Percentiles rank a stretch among this genome's conserved stretches.
Evolutionary conservation across 2,329 filamentous ascomycete species (phyloP).

Genomic region (Stagonosporopsis chrysanthemi): DNA sequence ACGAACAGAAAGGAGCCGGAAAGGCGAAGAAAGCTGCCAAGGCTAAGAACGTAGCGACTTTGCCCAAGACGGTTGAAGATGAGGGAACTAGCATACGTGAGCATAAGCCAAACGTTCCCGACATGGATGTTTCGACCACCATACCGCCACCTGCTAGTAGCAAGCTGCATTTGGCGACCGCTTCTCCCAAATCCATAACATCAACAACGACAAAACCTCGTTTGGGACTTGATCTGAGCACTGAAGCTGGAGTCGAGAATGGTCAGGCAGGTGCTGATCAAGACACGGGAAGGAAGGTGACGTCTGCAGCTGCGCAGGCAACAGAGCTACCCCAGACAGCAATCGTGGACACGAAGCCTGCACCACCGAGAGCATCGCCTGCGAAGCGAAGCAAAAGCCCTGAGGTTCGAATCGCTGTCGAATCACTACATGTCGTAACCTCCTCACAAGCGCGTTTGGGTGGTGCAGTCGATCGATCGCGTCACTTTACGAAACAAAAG

Average conservation of each 20-base stretch:
- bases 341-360: neutral
- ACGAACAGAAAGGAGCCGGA: conserved; percentile 39
- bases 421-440: neutral
- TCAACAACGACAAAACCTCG: neutral
- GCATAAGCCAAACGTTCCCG: neutral
- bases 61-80: neutral
- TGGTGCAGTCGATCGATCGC: neutral
- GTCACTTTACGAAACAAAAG: neutral
- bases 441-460: neutral
- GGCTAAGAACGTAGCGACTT: neutral
- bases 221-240: neutral
- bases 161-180: neutral
- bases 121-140: neutral
- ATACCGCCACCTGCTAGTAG: neutral
- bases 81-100: neutral
- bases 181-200: neutral
- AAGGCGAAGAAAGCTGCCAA: conserved; percentile 24
- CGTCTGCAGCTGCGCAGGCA: neutral
- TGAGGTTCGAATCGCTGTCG: conserved; percentile 8
- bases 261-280: neutral
- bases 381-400: neutral
- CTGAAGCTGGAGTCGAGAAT: neutral
- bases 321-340: neutral
- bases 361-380: neutral
- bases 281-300: neutral